These are phyloP conservation scores for Lactuca sativa DNA, from an alignment of 129 eudicot genomes.

Conservation along the genomic window DNA sequence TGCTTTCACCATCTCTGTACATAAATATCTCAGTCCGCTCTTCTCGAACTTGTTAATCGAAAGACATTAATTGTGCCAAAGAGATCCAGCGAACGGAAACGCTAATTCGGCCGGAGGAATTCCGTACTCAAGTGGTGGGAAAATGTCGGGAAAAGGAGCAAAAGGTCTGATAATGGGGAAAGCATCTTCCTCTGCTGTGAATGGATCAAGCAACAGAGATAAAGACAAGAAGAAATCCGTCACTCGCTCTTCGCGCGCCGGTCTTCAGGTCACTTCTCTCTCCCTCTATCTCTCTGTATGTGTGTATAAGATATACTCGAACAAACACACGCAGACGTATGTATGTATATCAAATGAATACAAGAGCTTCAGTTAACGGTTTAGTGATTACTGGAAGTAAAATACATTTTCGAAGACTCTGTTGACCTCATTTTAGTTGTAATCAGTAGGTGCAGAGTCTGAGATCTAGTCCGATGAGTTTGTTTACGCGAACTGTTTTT, in stretches of 20 bases:
- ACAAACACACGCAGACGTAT: background rate
- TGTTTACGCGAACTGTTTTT: background rate
- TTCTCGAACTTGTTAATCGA: background rate
- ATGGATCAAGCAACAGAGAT: slow-evolving; percentile 42
- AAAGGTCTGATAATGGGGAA: slow-evolving; percentile 65
- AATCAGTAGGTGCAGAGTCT: background rate
- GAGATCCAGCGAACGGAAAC: slow-evolving; percentile 14
- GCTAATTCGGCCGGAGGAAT: background rate
- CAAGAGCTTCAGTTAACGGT: background rate
- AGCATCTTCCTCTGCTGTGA: slow-evolving; percentile 51
- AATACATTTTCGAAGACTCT: background rate
- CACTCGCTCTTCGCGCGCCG: slow-evolving; percentile 79
- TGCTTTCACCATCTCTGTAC: background rate
- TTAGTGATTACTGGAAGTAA: background rate
- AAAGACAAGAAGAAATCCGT: slow-evolving; percentile 65
- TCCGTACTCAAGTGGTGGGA: slow-evolving; percentile 23
- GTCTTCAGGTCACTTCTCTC: slow-evolving; percentile 51
- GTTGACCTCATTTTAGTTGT: background rate
- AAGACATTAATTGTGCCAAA: background rate
- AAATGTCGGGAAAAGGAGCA: slow-evolving; percentile 62
- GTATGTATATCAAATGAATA: background rate
- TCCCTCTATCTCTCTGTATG: slow-evolving; percentile 3
- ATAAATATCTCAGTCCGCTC: background rate
- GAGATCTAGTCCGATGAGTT: slow-evolving; percentile 6
- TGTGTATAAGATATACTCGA: background rate